Percentiles rank a stretch among this genome's conserved stretches.
Conservation (phyloP, 2,329 filamentous ascomycete genomes). For the Ophiostoma montium region DNA sequence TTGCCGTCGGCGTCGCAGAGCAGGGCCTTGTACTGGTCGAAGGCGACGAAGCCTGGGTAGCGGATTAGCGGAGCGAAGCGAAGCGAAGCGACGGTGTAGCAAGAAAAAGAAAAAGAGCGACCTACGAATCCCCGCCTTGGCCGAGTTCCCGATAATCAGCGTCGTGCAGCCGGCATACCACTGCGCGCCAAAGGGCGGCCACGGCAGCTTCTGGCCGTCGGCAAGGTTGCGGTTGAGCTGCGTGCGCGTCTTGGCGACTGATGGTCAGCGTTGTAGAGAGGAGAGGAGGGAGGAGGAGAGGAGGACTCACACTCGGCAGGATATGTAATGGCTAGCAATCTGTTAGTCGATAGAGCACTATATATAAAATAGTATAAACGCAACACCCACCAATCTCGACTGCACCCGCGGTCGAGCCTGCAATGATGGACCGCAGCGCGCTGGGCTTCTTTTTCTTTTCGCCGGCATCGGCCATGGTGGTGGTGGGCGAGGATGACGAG, state of each 20-base stretch:
- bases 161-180: slow-evolving; percentile 99
- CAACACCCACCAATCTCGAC: slow-evolving; percentile 61
- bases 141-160: slow-evolving; percentile 86
- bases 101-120: slow-evolving; percentile 26
- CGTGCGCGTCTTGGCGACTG: slow-evolving; percentile 85
- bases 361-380: too few species aligned
- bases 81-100: neutral
- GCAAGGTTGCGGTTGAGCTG: slow-evolving; percentile 80
- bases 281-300: neutral
- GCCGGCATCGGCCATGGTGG: slow-evolving; percentile 5
- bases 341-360: too few species aligned
- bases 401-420: slow-evolving; percentile 84
- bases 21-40: slow-evolving; percentile 81
- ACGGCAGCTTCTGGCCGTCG: slow-evolving; percentile 75
- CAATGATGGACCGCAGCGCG: slow-evolving; percentile 75
- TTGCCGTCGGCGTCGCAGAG: slow-evolving; percentile 75
- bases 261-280: slow-evolving; percentile 4
- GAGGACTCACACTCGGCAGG: slow-evolving; percentile 66
- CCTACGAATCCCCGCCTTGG: slow-evolving; percentile 73
- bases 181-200: slow-evolving; percentile 82
- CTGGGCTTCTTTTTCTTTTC: slow-evolving; percentile 49
- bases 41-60: slow-evolving; percentile 61
- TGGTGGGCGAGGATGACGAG: too few species aligned
- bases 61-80: neutral
- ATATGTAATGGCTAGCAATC: slow-evolving; percentile 68